A percentile compares a stretch with the other conserved stretches of the same genome.
Conservation (phyloP, 257 asterid genomes). For the Cruciata laevipes region DNA sequence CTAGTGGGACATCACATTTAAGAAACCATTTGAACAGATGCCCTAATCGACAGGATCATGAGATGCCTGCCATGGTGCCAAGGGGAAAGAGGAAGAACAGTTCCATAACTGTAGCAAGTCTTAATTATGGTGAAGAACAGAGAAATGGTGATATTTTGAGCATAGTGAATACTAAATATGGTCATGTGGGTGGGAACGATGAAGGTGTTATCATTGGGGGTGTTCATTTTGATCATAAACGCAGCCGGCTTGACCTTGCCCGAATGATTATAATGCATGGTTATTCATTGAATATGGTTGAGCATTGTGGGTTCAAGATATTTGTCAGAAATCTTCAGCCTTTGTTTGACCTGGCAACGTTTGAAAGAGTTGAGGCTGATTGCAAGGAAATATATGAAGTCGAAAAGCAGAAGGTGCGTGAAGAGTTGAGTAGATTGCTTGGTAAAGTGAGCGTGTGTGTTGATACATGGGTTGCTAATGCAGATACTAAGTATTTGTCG, state of each 20-base stretch:
- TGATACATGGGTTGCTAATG: slow-evolving; percentile 61
- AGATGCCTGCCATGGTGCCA: slow-evolving; percentile 45
- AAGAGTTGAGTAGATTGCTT: slow-evolving; percentile 70
- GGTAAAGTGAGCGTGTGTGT: slow-evolving; percentile 79
- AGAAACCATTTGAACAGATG: slow-evolving; percentile 92
- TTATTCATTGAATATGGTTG: slow-evolving; percentile 81
- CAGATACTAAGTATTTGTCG: slow-evolving; percentile 56
- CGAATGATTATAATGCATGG: slow-evolving; percentile 91
- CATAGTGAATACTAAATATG: slow-evolving; percentile 39
- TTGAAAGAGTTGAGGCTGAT: slow-evolving; percentile 59
- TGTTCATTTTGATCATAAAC: slow-evolving; percentile 50
- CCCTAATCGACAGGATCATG: slow-evolving; percentile 62
- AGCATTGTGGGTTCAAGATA: slow-evolving; percentile 69
- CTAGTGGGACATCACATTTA: slow-evolving; percentile 91
- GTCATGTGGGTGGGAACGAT: slow-evolving; percentile 32
- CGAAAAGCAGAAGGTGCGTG: slow-evolving; percentile 71
- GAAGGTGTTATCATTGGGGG: slow-evolving; percentile 31
- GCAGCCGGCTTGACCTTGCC: slow-evolving; percentile 69
- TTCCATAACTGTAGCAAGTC: slow-evolving; percentile 38
- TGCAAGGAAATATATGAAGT: slow-evolving; percentile 63
- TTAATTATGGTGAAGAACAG: slow-evolving; percentile 33
- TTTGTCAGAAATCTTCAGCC: slow-evolving; percentile 87
- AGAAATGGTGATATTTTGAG: slow-evolving; percentile 48
- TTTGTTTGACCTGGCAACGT: slow-evolving; percentile 55
- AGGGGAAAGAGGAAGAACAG: slow-evolving; percentile 70